These are phyloP conservation scores for Ziziphus jujuba DNA, from an alignment of 306 rosid genomes.

Conservation along the genomic window DNA sequence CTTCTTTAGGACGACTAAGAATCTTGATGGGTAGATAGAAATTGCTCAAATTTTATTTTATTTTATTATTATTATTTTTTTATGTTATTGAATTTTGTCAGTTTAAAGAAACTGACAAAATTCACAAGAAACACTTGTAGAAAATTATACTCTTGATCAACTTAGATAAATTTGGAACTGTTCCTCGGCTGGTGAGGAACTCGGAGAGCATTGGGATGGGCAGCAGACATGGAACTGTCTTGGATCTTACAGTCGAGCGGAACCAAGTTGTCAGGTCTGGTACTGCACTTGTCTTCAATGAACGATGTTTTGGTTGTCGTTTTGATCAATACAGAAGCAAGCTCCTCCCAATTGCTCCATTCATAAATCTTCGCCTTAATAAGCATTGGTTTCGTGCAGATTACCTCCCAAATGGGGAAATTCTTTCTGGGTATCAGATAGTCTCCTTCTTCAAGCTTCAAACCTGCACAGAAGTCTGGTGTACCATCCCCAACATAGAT, in stretches of 20 bases:
- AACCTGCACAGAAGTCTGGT: slow-evolving; percentile 60
- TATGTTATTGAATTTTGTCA: no score
- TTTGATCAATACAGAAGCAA: slow-evolving; percentile 18
- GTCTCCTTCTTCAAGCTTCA: slow-evolving; percentile 58
- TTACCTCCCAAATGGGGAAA: slow-evolving; percentile 46
- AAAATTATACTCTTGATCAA: no score
- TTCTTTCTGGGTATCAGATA: slow-evolving; percentile 55
- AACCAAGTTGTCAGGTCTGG: no score
- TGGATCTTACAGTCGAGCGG: slow-evolving; percentile 27
- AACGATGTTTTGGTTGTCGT: neutral
- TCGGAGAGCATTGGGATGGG: slow-evolving; percentile 15
- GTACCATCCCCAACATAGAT: slow-evolving; percentile 72
- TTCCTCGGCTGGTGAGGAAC: slow-evolving; percentile 8
- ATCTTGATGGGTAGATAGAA: no score
- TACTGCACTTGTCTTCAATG: neutral
- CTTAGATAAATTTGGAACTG: neutral
- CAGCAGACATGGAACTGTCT: neutral
- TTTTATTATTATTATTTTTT: no score
- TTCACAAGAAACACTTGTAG: no score
- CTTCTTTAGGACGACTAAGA: no score
- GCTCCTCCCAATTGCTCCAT: slow-evolving; percentile 40
- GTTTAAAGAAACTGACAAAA: no score
- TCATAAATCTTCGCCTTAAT: slow-evolving; percentile 51
- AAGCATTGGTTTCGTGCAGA: slow-evolving; percentile 37
- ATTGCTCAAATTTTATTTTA: no score